Base-by-base conservation (phyloP, 192 early-diverging fungal genomes). In the Linderina pennispora region DNA sequence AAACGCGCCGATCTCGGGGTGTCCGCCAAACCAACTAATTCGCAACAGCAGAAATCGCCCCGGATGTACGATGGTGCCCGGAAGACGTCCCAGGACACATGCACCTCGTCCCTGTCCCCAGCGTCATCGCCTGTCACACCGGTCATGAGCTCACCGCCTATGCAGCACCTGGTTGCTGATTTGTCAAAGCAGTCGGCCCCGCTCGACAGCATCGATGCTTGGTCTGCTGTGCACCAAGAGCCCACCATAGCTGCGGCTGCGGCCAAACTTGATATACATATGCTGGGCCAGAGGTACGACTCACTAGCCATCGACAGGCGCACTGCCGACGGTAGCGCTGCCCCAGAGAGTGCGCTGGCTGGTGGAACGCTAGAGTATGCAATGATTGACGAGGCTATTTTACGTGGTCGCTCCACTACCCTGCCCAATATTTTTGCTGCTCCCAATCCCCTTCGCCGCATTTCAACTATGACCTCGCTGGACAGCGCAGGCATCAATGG, bases 371-470 rank as follows among this genome's bases (percentile, higher is more conserved):
- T 13, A 54, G 67, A 71, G 45, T 71, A 63, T 28, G 42, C 67
- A 1, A 55, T 51, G 55, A 55, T 71, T n/a, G 67, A 71, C 21
- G 67, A 71, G 39, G 67, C 67, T 7, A 71, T 71, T 35, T 55
- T 71, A 4, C 55, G 67, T 21, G 67, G 58, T 18, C 59, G 67
- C 39, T 71, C 67, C 9, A 71, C 67, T 23, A 71, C 67, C 1
- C 48, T 71, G 21, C 55, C 67, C 14, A 59, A 71, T 26, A 71
- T 71, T 23, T 63, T 71, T 22, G 39, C 59, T 19, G 45, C 41
- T 15, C 55, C 55, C 4, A 63, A 59, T 19, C 43, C 67, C 13
- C 31, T 48, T 3, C 50, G 58, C 45, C 67, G 60, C 39, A 55
- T 55, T 21, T 37, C 67, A n/a, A 8, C 50, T 7, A 36, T 43